Percentiles rank a stretch among this genome's conserved stretches.
Evolutionary conservation across 73 alveolate genomes (phyloP).

Genomic region (Stentor roeselii): DNA sequence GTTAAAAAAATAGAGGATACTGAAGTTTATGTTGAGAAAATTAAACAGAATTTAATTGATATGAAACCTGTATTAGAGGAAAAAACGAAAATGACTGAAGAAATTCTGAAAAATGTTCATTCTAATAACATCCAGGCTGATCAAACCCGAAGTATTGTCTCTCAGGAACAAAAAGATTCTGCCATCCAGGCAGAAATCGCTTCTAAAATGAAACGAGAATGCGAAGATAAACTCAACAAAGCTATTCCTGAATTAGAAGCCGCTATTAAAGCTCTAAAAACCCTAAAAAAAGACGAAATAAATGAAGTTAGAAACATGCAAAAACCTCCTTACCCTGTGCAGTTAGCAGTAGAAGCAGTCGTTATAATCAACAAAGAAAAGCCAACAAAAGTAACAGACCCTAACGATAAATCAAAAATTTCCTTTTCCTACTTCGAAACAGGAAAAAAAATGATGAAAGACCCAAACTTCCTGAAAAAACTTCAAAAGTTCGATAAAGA

Average conservation of each 20-base stretch:
- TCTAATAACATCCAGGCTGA: constrained; percentile 82
- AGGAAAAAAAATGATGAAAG: constrained; percentile 67
- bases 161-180: constrained; percentile 66
- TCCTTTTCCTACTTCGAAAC: constrained; percentile 61
- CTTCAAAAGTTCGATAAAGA: constrained; percentile 74
- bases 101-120: constrained; percentile 77
- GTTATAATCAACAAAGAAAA: constrained; percentile 47
- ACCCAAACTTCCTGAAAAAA: constrained; percentile 56
- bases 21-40: constrained; percentile 78
- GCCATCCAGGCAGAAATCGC: constrained; percentile 77
- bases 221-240: constrained; percentile 52
- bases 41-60: constrained; percentile 77
- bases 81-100: constrained; percentile 85
- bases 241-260: constrained; percentile 75
- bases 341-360: constrained; percentile 65
- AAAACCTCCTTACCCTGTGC: constrained; percentile 75
- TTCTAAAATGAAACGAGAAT: constrained; percentile 70
- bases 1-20: constrained; percentile 86
- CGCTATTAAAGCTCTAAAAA: constrained; percentile 73
- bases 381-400: constrained; percentile 46
- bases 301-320: constrained; percentile 57
- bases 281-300: constrained; percentile 57
- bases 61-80: constrained; percentile 85
- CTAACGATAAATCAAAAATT: constrained; percentile 31
- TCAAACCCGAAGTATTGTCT: constrained; percentile 59